Evolutionary conservation across 1,139 yeast species (phyloP).

Genomic region (Zygoascus hellenicus): DNA sequence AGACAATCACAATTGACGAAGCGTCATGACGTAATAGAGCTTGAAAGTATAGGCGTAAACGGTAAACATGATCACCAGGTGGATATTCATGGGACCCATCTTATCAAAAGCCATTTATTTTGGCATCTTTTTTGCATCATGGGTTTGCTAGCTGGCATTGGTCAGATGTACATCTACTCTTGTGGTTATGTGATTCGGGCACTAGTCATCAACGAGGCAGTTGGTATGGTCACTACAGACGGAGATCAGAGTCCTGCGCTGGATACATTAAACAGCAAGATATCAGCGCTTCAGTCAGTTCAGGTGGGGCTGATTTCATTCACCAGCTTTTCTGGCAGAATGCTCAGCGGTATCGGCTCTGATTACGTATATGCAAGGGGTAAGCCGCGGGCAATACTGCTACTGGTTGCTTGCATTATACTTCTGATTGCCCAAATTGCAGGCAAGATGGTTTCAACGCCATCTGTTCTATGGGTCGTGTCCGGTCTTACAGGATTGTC

Average conservation of each 20-base stretch:
- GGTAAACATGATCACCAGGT: conserved; percentile 7
- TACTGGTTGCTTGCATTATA: conserved; percentile 42
- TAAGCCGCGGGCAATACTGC: conserved; percentile 65
- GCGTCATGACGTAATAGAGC: neutral
- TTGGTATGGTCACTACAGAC: conserved; percentile 14
- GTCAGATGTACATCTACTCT: conserved; percentile 72
- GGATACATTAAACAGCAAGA: conserved; percentile 7
- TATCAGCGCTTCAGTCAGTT: conserved; percentile 50
- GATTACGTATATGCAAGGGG: conserved; percentile 50
- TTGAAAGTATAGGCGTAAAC: conserved; percentile 1
- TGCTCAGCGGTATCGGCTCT: conserved; percentile 62
- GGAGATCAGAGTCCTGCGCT: conserved; percentile 14
- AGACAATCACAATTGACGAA: neutral
- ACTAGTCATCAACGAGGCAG: conserved; percentile 18
- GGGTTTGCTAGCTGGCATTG: conserved; percentile 63
- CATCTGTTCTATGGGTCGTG: conserved; percentile 43
- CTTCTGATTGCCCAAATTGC: conserved; percentile 37
- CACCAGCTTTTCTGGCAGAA: conserved; percentile 60
- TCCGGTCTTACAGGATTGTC: conserved; percentile 63
- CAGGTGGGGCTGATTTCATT: conserved; percentile 71
- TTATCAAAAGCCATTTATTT: conserved; percentile 28
- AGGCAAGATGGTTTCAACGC: conserved; percentile 31
- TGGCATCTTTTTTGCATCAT: conserved; percentile 42
- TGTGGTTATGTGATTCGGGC: conserved; percentile 70
- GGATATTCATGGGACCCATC: conserved; percentile 26